Conservation (phyloP, 768 basidiomycete genomes). For the Leccinum ochraceum region DNA sequence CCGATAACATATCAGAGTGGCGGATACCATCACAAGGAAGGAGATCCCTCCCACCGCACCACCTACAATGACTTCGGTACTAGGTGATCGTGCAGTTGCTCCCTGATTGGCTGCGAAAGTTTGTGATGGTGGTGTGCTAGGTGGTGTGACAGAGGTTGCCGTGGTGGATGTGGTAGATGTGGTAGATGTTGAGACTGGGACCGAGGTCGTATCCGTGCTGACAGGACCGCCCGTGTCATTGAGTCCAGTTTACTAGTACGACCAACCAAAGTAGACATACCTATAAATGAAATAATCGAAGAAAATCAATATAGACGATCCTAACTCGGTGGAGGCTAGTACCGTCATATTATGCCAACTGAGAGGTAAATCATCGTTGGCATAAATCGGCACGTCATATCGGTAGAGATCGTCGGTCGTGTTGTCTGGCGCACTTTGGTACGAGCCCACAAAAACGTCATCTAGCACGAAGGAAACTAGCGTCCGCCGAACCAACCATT, state of each 20-base stretch:
- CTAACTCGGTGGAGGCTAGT: slow-evolving; percentile 1
- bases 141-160: neutral
- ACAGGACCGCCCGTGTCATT: too few species aligned
- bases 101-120: neutral
- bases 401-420: slow-evolving; percentile 8
- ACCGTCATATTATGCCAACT: slow-evolving; percentile 12
- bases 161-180: neutral
- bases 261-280: slow-evolving; percentile 2
- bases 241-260: too few species aligned
- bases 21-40: neutral
- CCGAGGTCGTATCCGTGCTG: too few species aligned
- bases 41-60: slow-evolving; percentile 6
- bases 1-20: neutral
- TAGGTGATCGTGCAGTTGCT: neutral
- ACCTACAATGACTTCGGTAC: slow-evolving; percentile 7
- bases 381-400: slow-evolving; percentile 13
- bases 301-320: slow-evolving; percentile 8
- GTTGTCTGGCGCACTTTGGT: neutral
- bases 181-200: too few species aligned
- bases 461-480: slow-evolving; percentile 14
- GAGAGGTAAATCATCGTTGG: slow-evolving; percentile 7
- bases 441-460: neutral
- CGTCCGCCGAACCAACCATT: neutral
- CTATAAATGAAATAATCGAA: slow-evolving; percentile 26
- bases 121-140: neutral